Conservation (phyloP, 352 stramenopile species). For the Pythium diclinum region DNA sequence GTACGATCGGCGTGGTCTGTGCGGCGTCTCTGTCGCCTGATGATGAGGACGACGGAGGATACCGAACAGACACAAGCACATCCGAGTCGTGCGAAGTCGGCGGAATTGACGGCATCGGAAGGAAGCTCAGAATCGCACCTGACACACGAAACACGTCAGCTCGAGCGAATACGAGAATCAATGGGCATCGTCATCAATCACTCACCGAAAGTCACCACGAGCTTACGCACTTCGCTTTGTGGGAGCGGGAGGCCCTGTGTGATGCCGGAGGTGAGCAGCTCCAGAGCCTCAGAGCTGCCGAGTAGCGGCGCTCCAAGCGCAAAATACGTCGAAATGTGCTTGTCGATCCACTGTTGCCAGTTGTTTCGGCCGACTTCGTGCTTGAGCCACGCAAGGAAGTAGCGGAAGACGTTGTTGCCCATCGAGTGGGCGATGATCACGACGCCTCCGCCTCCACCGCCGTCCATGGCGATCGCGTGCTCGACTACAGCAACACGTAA, state of each 20-base stretch:
- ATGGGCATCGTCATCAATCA: not conserved
- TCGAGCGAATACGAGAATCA: not conserved
- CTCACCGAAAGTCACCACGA: conserved; percentile 70
- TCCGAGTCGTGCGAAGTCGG: conserved; percentile 52
- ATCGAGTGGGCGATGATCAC: conserved; percentile 84
- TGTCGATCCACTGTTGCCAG: conserved; percentile 74
- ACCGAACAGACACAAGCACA: conserved; percentile 49
- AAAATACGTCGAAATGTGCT: conserved; percentile 75
- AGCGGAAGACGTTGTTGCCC: conserved; percentile 75
- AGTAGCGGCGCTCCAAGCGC: conserved; percentile 66
- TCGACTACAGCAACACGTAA: conserved; percentile 39
- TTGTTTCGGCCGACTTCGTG: conserved; percentile 68
- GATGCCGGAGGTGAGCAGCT: conserved; percentile 61
- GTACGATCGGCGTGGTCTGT: conserved; percentile 14
- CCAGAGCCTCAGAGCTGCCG: conserved; percentile 64
- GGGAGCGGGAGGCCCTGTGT: conserved; percentile 65
- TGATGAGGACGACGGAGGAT: conserved; percentile 18
- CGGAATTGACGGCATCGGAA: conserved; percentile 57
- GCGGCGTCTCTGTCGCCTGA: not conserved
- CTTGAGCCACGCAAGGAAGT: conserved; percentile 82
- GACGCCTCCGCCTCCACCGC: conserved; percentile 33
- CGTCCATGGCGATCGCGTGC: conserved; percentile 47
- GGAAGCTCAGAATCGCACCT: conserved; percentile 72
- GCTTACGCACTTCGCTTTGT: conserved; percentile 62
- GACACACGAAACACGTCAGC: not conserved